phyloP scores from a whole-genome alignment of 2,329 filamentous ascomycete species.

The Nothophaeocryptopus gaeumannii region DNA sequence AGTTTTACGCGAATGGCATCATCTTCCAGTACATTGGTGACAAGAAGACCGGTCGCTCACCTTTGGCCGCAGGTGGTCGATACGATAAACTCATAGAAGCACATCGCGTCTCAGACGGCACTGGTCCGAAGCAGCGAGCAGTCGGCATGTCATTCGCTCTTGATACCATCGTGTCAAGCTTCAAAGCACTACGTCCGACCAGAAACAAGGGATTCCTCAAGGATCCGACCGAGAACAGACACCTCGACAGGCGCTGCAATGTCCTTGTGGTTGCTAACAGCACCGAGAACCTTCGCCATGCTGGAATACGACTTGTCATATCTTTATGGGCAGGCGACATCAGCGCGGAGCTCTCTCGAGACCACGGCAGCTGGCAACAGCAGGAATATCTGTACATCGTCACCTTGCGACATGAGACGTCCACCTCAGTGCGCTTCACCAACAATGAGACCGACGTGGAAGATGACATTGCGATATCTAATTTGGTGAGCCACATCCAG shows the following conservation, averaged over 20 bases:
- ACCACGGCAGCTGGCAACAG: constrained; percentile 38
- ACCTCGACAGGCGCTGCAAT: constrained; percentile 58
- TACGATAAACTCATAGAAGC: constrained; percentile 89
- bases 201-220: constrained; percentile 16
- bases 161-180: constrained; percentile 72
- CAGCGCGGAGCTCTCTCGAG: constrained; percentile 80
- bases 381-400: constrained; percentile 72
- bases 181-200: constrained; percentile 29
- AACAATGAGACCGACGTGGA: constrained; percentile 56
- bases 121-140: constrained; percentile 49
- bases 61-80: constrained; percentile 80
- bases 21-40: constrained; percentile 88
- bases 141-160: constrained; percentile 91
- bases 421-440: constrained; percentile 53
- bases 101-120: constrained; percentile 66
- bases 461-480: constrained; percentile 68
- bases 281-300: constrained; percentile 67
- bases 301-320: constrained; percentile 73
- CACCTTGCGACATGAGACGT: constrained; percentile 74
- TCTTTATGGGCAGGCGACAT: constrained; percentile 80
- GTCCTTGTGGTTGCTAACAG: constrained; percentile 80
- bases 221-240: constrained; percentile 10
- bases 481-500: constrained; percentile 77
- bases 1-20: constrained; percentile 81
- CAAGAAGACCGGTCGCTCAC: constrained; percentile 64